A percentile compares a stretch with the other conserved stretches of the same genome.
These are phyloP conservation scores for Protomyces inundatus DNA, from an alignment of 1,139 yeast genomes.

Conservation along the genomic window DNA sequence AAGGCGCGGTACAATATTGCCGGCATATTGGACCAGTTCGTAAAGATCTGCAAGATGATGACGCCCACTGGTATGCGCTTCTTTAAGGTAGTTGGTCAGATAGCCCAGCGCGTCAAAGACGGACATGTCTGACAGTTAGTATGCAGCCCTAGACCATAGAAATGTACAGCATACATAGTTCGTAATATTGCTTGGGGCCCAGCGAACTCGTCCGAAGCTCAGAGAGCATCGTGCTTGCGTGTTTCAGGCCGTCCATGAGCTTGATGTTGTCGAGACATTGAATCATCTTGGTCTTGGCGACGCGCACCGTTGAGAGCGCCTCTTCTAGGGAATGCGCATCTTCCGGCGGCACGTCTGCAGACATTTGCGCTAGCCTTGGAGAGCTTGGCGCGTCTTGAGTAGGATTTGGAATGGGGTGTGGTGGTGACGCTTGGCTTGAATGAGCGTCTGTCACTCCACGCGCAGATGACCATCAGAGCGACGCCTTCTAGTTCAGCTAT, in stretches of 20 bases:
- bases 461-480: too few species aligned
- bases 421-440: too few species aligned
- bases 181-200: conserved; percentile 90
- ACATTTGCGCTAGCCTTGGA: neutral
- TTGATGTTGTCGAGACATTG: conserved; percentile 66
- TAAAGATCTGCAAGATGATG: conserved; percentile 85
- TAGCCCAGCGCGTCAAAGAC: conserved; percentile 77
- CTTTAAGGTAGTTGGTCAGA: conserved; percentile 59
- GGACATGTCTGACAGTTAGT: conserved; percentile 37
- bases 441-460: too few species aligned
- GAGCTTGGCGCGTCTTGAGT: too few species aligned
- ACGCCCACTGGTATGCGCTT: conserved; percentile 51
- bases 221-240: conserved; percentile 73
- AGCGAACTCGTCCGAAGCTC: conserved; percentile 73
- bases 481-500: too few species aligned
- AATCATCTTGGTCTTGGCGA: conserved; percentile 72
- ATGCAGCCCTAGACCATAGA: too few species aligned
- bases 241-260: conserved; percentile 82
- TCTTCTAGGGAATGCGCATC: conserved; percentile 43
- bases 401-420: too few species aligned
- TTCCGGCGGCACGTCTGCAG: neutral
- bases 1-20: conserved; percentile 79
- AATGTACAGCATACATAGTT: conserved; percentile 57
- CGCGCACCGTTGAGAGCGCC: conserved; percentile 55
- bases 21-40: conserved; percentile 88